A percentile compares a stretch with the other conserved stretches of the same genome.
Evolutionary conservation across 352 stramenopile genomes (phyloP).

Genomic region (Globisporangium canariense): DNA sequence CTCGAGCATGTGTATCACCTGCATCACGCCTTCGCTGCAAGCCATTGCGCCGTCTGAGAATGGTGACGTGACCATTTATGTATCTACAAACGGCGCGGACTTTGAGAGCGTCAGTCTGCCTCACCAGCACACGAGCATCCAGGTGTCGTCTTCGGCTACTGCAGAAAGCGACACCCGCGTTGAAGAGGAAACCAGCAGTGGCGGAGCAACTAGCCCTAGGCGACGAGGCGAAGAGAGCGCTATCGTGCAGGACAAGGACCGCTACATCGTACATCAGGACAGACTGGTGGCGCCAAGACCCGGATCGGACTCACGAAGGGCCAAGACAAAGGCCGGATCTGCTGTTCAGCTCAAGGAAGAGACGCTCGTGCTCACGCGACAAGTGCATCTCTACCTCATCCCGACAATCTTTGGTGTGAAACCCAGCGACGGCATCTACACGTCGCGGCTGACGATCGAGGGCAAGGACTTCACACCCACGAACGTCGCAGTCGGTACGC

Average conservation of each 20-base stretch:
- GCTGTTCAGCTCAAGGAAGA: not conserved
- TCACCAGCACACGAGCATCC: conserved; percentile 21
- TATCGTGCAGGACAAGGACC: conserved; percentile 12
- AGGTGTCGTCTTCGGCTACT: not conserved
- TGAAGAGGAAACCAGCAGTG: not conserved
- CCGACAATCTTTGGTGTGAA: conserved; percentile 40
- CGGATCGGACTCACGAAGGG: not conserved
- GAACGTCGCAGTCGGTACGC: conserved; percentile 42
- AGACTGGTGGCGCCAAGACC: not conserved
- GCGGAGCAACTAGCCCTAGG: not conserved
- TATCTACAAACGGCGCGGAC: conserved; percentile 53
- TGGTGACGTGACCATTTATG: conserved; percentile 32
- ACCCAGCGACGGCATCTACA: conserved; percentile 60
- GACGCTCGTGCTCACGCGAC: conserved; percentile 20
- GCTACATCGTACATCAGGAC: conserved; percentile 16
- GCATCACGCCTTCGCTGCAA: conserved; percentile 35
- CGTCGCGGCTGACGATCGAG: conserved; percentile 48
- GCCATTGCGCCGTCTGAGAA: conserved; percentile 17
- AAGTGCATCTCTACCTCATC: conserved; percentile 43
- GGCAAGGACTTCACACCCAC: conserved; percentile 56
- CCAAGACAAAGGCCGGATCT: not conserved
- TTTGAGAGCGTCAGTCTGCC: conserved; percentile 64
- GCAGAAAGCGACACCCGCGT: conserved; percentile 10
- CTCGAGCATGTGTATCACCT: conserved; percentile 40
- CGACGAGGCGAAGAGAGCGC: conserved; percentile 3